Evolutionary conservation across 2,329 filamentous ascomycete species (phyloP), one percentile per base, ranked within the genome.

Genomic region (Coniochaeta prunicola): DNA sequence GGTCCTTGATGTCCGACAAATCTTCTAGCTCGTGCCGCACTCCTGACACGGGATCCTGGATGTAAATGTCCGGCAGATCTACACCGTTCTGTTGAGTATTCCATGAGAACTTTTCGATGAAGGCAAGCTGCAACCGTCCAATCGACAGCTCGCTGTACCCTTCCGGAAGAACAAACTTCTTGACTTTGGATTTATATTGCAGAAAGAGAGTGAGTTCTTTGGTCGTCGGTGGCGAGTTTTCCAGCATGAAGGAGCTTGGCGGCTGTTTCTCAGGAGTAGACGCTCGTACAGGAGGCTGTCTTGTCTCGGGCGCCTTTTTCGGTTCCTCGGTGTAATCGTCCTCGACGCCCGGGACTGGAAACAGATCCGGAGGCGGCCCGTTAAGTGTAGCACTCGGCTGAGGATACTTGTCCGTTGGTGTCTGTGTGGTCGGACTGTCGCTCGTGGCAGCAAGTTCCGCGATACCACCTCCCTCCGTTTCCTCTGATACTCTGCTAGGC

Each of bases 31-130:
- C 94, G 71, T 99, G 93, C 17, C 94, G 88, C n/a, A 99, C 90
- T 0, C 94, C 94, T 9, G 94, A 97, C 2, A 97, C 83, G 0
- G 92, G 89, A 70, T 99, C 94, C 71, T 99, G 94, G 17, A 99
- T 94, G 71, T 99, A 97, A 17, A 99, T 97, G 67, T 99, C 94
- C 0, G 94, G 94, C 53, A 99, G 76, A 70, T 99, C 94, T 15
- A 86, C 85, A 8, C 94, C 94, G 67, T 97, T 96, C 61, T 91
- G 89, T 66, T 97, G 92, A 0, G 93, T 97, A 67, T 96, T 97
- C 92, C 96, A 99, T 0, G 93, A 94, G 70, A 99, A 99, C 71
- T 97, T 99, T 66, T 99, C 94, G 66, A 99, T 99, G 67, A 99
- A 99, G 0, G 94, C 93, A 30, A 99, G 81, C 71, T 99, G 93